phyloP scores from a whole-genome alignment of 805 yeast genomes.

The Priceomyces castillae region DNA sequence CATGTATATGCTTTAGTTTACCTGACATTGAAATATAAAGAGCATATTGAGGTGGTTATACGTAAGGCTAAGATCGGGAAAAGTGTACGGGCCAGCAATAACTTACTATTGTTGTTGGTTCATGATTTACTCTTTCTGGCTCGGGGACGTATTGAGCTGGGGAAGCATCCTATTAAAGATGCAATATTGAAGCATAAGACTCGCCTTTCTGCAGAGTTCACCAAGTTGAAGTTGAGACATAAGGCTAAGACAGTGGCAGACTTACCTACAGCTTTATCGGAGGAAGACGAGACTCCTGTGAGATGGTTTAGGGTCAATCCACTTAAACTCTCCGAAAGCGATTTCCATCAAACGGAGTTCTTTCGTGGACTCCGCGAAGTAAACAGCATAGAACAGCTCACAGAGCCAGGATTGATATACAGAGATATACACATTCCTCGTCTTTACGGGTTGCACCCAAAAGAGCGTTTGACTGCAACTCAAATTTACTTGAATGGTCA shows the following conservation, averaged over 20 bases:
- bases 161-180: constrained; percentile 83
- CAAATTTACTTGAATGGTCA: constrained; percentile 71
- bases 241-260: constrained; percentile 58
- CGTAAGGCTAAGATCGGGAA: constrained; percentile 62
- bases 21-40: constrained; percentile 71
- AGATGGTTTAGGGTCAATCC: constrained; percentile 80
- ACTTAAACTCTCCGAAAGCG: constrained; percentile 44
- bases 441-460: constrained; percentile 79
- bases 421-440: constrained; percentile 72
- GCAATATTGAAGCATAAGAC: constrained; percentile 76
- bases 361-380: constrained; percentile 49
- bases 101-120: constrained; percentile 60
- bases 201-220: constrained; percentile 77
- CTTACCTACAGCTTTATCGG: constrained; percentile 25
- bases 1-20: constrained; percentile 82
- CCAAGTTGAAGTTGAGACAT: constrained; percentile 69
- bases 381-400: constrained; percentile 32
- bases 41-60: constrained; percentile 60
- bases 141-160: constrained; percentile 81
- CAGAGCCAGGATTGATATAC: constrained; percentile 56
- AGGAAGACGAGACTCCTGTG: constrained; percentile 61
- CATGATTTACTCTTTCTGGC: constrained; percentile 79
- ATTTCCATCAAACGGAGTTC: constrained; percentile 33
- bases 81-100: constrained; percentile 45
- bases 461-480: constrained; percentile 64